These are phyloP conservation scores for Psilocybe cyanescens DNA, from an alignment of 768 basidiomycete species.

Conservation along the genomic window DNA sequence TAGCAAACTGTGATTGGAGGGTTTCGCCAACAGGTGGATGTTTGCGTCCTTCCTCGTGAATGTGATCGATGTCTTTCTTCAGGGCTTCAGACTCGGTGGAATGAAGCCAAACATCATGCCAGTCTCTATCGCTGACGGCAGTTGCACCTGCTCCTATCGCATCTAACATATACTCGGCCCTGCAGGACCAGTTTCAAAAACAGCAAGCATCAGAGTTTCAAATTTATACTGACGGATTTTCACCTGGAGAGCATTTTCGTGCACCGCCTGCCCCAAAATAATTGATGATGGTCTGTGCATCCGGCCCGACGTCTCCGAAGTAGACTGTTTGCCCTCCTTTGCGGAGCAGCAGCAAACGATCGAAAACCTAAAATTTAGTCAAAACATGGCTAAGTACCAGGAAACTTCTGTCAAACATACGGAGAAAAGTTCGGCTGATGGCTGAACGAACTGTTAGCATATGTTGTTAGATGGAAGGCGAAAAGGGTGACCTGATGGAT, in stretches of 20 bases:
- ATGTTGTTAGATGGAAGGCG: background rate
- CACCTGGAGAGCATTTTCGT: slow-evolving; percentile 59
- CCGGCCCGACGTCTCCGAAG: slow-evolving; percentile 71
- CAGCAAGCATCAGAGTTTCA: too few relatives aligned
- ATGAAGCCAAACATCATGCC: slow-evolving; percentile 55
- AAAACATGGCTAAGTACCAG: background rate
- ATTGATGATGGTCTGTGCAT: slow-evolving; percentile 63
- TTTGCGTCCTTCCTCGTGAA: slow-evolving; percentile 55
- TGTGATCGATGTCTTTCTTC: slow-evolving; percentile 43
- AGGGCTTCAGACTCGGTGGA: slow-evolving; percentile 38
- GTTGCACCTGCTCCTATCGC: slow-evolving; percentile 77
- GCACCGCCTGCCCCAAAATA: slow-evolving; percentile 81
- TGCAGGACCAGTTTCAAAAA: slow-evolving; percentile 16
- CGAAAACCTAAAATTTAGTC: slow-evolving; percentile 55
- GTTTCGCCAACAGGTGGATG: slow-evolving; percentile 40
- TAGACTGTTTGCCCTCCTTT: slow-evolving; percentile 80
- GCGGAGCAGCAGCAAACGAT: slow-evolving; percentile 74
- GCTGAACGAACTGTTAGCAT: slow-evolving; percentile 39
- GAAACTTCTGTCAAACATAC: slow-evolving; percentile 19
- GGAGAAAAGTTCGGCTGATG: slow-evolving; percentile 85
- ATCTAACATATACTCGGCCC: slow-evolving; percentile 68
- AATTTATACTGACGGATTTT: slow-evolving; percentile 65
- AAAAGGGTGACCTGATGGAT: slow-evolving; percentile 42
- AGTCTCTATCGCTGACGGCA: slow-evolving; percentile 53
- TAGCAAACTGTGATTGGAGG: slow-evolving; percentile 50